phyloP scores from a whole-genome alignment of 2,329 filamentous ascomycete species.

The Microsporum audouinii region DNA sequence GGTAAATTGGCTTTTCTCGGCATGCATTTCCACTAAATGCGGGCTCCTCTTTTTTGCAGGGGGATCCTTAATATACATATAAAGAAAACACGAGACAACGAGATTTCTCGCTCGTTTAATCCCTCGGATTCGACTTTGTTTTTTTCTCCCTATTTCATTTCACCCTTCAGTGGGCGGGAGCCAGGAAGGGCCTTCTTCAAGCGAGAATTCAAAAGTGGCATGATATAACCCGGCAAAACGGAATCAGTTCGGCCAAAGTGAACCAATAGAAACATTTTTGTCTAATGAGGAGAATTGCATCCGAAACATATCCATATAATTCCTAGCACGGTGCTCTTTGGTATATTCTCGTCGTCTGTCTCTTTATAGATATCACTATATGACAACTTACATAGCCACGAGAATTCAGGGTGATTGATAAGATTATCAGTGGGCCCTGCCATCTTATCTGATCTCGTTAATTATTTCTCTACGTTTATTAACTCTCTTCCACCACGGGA shows the following conservation, averaged over 20 bases:
- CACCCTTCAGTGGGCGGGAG: too few relatives aligned
- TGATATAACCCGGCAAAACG: neutral
- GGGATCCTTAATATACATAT: neutral
- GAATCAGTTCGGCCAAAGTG: neutral
- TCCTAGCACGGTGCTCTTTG: too few relatives aligned
- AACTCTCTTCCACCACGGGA: too few relatives aligned
- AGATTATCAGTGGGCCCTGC: neutral
- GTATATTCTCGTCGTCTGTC: too few relatives aligned
- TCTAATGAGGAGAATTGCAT: neutral
- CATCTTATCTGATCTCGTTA: constrained; percentile 8
- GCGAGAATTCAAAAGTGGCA: neutral
- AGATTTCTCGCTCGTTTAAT: neutral
- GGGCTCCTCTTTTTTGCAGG: neutral
- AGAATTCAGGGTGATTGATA: constrained; percentile 4
- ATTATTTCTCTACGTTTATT: neutral
- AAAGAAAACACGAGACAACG: neutral
- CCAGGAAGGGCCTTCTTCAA: too few relatives aligned
- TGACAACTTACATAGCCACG: neutral
- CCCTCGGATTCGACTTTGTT: neutral
- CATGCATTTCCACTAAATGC: neutral
- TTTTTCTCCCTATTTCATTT: neutral
- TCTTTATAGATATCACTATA: too few relatives aligned
- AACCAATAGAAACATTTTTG: neutral
- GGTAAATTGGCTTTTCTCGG: neutral
- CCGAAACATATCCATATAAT: neutral